These are phyloP conservation scores for Mycena kentingensis DNA, from an alignment of 768 basidiomycete genomes.

Conservation along the genomic window DNA sequence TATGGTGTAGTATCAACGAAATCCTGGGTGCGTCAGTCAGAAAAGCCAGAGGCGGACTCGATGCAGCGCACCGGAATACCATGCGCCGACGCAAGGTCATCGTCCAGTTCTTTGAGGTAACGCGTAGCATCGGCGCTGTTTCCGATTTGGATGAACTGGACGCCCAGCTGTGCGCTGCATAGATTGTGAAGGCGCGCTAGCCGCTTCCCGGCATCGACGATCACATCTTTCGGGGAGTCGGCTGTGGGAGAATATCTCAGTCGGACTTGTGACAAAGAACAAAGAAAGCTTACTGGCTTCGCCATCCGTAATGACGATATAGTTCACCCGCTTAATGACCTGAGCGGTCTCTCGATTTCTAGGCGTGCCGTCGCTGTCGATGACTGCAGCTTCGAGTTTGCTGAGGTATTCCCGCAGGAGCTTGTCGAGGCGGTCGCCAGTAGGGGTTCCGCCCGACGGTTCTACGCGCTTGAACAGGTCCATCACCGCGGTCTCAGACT, in stretches of 20 bases:
- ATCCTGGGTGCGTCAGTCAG: slow-evolving; percentile 35
- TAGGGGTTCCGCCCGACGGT: background rate
- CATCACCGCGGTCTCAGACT: background rate
- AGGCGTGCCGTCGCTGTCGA: background rate
- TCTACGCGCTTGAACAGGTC: background rate
- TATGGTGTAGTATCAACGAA: slow-evolving; percentile 63
- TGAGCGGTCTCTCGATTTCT: background rate
- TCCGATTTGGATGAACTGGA: slow-evolving; percentile 54
- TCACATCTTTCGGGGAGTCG: background rate
- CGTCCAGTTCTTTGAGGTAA: slow-evolving; percentile 48
- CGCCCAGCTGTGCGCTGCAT: slow-evolving; percentile 41
- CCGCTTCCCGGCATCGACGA: background rate
- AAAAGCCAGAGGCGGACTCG: background rate
- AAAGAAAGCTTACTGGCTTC: background rate
- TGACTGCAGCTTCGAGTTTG: background rate
- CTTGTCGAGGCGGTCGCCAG: slow-evolving; percentile 1
- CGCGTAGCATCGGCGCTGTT: slow-evolving; percentile 42
- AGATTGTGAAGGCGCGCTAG: background rate
- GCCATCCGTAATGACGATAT: background rate
- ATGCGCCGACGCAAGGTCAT: slow-evolving; percentile 37
- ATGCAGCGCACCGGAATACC: slow-evolving; percentile 33
- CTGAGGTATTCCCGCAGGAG: background rate
- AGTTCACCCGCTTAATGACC: background rate
- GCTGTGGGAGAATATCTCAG: background rate
- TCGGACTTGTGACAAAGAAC: background rate